Evolutionary conservation across 2,329 filamentous ascomycete species (phyloP).

Genomic region (Teratosphaeria viscida): DNA sequence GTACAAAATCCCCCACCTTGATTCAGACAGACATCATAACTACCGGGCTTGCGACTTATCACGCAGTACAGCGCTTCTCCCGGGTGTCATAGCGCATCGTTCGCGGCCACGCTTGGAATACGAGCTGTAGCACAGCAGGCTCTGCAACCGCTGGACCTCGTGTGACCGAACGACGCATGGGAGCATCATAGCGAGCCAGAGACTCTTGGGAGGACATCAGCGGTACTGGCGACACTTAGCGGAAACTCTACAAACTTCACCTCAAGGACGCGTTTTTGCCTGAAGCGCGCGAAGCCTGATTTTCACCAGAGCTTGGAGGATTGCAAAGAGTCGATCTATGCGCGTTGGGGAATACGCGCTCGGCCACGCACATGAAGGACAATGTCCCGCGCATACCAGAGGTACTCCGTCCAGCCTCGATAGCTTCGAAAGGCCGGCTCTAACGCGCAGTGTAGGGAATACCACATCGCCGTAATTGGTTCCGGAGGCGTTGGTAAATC

Average conservation of each 20-base stretch:
- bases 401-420: constrained; percentile 6
- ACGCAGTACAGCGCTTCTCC: neutral
- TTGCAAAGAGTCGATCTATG: neutral
- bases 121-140: neutral
- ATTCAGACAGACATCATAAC: neutral
- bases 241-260: neutral
- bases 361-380: neutral
- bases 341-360: neutral
- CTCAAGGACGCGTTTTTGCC: neutral
- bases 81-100: neutral
- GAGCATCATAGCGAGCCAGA: neutral
- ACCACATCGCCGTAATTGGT: constrained; percentile 72
- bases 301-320: neutral
- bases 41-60: neutral
- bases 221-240: neutral
- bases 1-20: neutral
- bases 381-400: constrained; percentile 11
- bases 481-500: constrained; percentile 87
- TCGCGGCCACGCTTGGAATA: neutral
- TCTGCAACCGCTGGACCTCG: neutral
- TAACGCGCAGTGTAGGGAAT: constrained; percentile 45
- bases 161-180: neutral
- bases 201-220: neutral
- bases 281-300: neutral
- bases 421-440: neutral